Evolutionary conservation across 2,329 filamentous ascomycete species (phyloP), one percentile per base, ranked within the genome.

Genomic region (Penicillium sp.): DNA sequence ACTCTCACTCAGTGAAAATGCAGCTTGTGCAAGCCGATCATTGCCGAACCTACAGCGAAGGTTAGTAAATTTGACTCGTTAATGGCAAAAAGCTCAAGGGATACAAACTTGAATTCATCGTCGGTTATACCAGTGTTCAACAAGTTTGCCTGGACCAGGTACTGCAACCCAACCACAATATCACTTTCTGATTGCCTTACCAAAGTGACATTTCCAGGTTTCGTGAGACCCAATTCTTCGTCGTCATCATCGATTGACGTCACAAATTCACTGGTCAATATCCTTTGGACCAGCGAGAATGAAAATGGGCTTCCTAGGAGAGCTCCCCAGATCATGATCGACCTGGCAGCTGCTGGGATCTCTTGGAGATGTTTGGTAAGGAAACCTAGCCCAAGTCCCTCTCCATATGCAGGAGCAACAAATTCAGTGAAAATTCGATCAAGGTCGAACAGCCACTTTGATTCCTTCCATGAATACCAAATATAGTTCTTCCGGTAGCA

Each of bases 341-440:
- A 85, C 48, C 89, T 84, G n/a, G 91, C 85, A 12, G 88, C 84
- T 23, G 81, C 65, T 1, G 92, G 89, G 27, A 96, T 78, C 67
- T 96, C 92, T 57, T 85, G 83, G 12, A 97, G 78, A 14, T 91
- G 84, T 62, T 86, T 87, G 1, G 87, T 85, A 60, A 97, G 87
- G 70, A 96, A 97, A 45, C 89, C 88, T 40, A 86, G 90, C 59
- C 92, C 89, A 12, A 96, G 82, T 9, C 89, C 87, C 57, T 92
- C 86, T 51, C 90, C 89, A 66, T 92, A 88, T 55, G 87, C 85
- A 47, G 91, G 87, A 42, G 87, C 86, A 64, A 89, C 84, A 66
- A 97, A 96, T 60, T 95, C 87, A 45, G 88, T 86, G 67, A 96
- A 96, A 1, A 97, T 85, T 60, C 84, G 85, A 72, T 97, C 92